Base-by-base conservation (phyloP, 805 yeast genomes). In the Pichia membranifaciens region DNA sequence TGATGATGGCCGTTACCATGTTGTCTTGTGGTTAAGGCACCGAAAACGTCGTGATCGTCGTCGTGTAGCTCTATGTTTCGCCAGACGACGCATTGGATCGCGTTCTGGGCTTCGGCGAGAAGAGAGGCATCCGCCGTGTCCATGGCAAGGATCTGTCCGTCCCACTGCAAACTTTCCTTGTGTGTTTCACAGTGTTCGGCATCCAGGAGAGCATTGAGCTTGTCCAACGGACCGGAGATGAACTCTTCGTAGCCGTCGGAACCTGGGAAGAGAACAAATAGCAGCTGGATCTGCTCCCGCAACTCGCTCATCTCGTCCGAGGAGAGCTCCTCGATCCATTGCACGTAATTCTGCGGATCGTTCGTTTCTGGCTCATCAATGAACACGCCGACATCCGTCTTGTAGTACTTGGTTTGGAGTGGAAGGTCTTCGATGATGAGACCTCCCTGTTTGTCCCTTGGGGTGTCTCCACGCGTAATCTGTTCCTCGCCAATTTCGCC, bases 321-420 rank as follows among this genome's bases (percentile, higher is more conserved):
- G 9, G 38, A 13, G 48, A 77, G 70, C 49, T 76, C 79, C 0
- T 53, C 41, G 34, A 49, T 48, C 78, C 81, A 76, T 3, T 54
- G 45, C 5, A 23, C 22, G 33, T 47, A 45, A 5, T 33, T 44
- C 23, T 36, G 33, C 8, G 31, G 18, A 5, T 70, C 71, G 45
- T 68, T 60, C 44, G 68, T 56, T 3, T 54, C 52, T 31, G 56
- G 50, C 40, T 63, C 66, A 36, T 67, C 69, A 3, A 63, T 51
- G 46, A 65, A 60, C 2, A 64, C 43, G 0, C 59, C 59, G 1
- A 64, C 49, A 6, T 52, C 51, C 1, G 66, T 49, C 10, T 54
- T 56, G 40, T 60, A 66, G 38, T 66, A 65, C 41, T 55, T 54
- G 0, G 64, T 61, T 2, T 41, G 43, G 7, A 65, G 7, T 3